A percentile compares a stretch with the other conserved stretches of the same genome.
Conservation (phyloP, 2,329 filamentous ascomycete species). For the Phyllosticta citribraziliensis region DNA sequence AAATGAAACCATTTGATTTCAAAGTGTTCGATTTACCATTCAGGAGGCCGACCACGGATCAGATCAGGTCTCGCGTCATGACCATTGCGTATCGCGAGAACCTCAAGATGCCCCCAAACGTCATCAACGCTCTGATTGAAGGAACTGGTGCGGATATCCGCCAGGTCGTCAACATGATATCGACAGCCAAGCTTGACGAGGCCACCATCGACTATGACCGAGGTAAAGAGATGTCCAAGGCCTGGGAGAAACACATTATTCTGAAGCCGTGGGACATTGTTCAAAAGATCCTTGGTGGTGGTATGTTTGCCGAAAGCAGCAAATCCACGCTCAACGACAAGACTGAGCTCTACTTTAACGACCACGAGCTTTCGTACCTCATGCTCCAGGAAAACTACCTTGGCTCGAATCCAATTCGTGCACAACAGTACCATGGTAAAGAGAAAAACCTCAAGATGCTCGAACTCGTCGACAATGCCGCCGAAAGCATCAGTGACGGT, state of each 20-base stretch:
- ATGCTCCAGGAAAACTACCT: slow-evolving; percentile 99
- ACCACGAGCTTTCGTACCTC: slow-evolving; percentile 92
- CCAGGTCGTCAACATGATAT: slow-evolving; percentile 98
- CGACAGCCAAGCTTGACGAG: slow-evolving; percentile 83
- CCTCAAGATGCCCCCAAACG: slow-evolving; percentile 69
- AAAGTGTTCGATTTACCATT: slow-evolving; percentile 80
- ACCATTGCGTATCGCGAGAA: slow-evolving; percentile 91
- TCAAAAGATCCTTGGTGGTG: slow-evolving; percentile 78
- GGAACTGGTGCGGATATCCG: slow-evolving; percentile 92
- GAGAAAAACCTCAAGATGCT: slow-evolving; percentile 73
- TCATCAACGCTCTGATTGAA: slow-evolving; percentile 89
- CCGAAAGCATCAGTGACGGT: slow-evolving; percentile 93
- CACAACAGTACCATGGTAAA: slow-evolving; percentile 52
- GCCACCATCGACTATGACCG: slow-evolving; percentile 71
- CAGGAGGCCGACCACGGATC: slow-evolving; percentile 78
- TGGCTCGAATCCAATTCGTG: slow-evolving; percentile 62
- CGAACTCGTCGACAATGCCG: slow-evolving; percentile 76
- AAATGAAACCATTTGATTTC: slow-evolving; percentile 97
- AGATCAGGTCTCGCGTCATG: slow-evolving; percentile 84
- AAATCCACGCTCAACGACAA: slow-evolving; percentile 91
- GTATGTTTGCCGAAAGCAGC: slow-evolving; percentile 74
- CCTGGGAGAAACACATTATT: slow-evolving; percentile 96
- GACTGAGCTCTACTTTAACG: slow-evolving; percentile 97
- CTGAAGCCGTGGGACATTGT: slow-evolving; percentile 98
- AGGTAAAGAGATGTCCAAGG: slow-evolving; percentile 88